phyloP scores from a whole-genome alignment of 495 filamentous ascomycete species.

The Xylaria telfairii region DNA sequence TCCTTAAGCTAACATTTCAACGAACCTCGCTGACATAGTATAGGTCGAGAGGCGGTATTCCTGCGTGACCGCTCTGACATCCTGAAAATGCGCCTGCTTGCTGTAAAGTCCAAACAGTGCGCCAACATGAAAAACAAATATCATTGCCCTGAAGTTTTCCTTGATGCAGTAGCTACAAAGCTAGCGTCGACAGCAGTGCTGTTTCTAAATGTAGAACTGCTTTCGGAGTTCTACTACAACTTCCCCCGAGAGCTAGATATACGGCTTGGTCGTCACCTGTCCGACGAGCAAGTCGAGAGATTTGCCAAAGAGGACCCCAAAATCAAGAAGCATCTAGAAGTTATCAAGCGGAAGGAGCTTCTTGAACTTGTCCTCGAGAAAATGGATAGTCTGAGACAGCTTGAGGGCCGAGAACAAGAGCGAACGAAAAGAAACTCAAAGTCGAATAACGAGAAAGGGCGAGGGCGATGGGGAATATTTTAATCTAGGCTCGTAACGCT shows the following conservation, averaged over 20 bases:
- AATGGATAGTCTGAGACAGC: conserved; percentile 83
- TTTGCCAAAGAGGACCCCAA: conserved; percentile 94
- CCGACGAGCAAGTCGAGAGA: conserved; percentile 77
- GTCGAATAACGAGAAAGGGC: conserved; percentile 35
- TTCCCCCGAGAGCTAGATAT: conserved; percentile 93
- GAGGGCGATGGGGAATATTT: conserved; percentile 45
- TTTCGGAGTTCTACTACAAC: conserved; percentile 96
- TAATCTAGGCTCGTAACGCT: conserved; percentile 11
- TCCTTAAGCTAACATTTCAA: neutral
- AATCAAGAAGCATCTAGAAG: conserved; percentile 84
- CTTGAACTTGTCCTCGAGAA: conserved; percentile 91
- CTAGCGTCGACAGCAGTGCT: conserved; percentile 92
- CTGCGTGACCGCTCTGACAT: conserved; percentile 88
- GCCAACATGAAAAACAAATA: conserved; percentile 84
- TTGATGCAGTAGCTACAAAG: conserved; percentile 95
- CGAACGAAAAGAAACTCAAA: conserved; percentile 28
- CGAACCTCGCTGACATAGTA: conserved; percentile 28
- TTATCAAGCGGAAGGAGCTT: conserved; percentile 89
- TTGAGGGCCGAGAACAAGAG: conserved; percentile 62
- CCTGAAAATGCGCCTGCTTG: conserved; percentile 85
- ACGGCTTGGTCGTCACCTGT: conserved; percentile 82
- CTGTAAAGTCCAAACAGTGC: conserved; percentile 88
- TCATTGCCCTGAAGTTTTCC: conserved; percentile 94
- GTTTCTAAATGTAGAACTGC: conserved; percentile 95
- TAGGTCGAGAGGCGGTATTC: conserved; percentile 91